Evolutionary conservation across 768 basidiomycete genomes (phyloP), one percentile per base, ranked within the genome.

Genomic region (Podaxis mareebaensis): DNA sequence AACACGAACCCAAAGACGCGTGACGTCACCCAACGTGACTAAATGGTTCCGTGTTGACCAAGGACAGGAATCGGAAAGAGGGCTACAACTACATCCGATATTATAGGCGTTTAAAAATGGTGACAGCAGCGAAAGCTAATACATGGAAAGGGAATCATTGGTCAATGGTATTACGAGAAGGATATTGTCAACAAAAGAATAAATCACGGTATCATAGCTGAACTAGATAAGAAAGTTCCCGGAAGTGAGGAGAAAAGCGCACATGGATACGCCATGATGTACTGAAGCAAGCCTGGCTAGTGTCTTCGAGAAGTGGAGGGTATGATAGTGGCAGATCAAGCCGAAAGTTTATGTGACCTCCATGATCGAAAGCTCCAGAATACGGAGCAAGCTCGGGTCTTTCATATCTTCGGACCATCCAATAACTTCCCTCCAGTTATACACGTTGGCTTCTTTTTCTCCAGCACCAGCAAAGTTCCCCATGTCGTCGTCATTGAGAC

Each of bases 381-480:
- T 84, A 28, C 92, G 85, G 78, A 94, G 93, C 73, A 88, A 77
- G 15, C 82, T 77, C 20, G 85, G 70, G 65, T 93, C 92, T 72
- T 92, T 92, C 60, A 87, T 87, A 69, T 88, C 83, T 74, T 94
- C 93, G 8, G 87, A 86, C 89, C 91, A 94, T 24, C 88, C 89
- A 51, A 93, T 85, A 44, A 87, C 76, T 69, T 90, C 90, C 61
- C 91, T 78, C 93, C 93, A 95, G 75, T 93, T 92, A 68, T 83
- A 83, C 10, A 79, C 76, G 65, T 91, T 91, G 33, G 92, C 93
- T 72, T 93, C 93, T 75, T 94, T 94, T 76, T 93, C 93, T 11
- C 93, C 91, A 2, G 91, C 86, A 20, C 85, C 88, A 4, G 86
- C 85, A 72, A 93, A 93, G 44, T 85, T 72, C 20, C 84, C 84